Conservation (phyloP, 345 rosid genomes). For the Turnera subulata region DNA sequence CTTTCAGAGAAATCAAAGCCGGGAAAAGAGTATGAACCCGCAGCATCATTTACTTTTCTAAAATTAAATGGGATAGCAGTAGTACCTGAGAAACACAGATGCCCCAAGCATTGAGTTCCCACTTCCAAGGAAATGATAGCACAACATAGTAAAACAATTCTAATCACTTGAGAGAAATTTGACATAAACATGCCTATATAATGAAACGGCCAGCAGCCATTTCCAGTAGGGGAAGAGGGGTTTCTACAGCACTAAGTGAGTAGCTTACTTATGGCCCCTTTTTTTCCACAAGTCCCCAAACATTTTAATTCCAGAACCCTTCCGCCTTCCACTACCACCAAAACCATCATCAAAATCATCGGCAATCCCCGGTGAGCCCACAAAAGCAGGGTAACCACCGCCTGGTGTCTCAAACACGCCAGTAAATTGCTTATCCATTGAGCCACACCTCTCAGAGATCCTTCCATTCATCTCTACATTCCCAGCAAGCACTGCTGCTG, state of each 20-base stretch:
- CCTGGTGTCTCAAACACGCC: constrained; percentile 44
- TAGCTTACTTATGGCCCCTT: constrained; percentile 68
- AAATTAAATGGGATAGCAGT: no score
- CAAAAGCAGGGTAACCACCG: constrained; percentile 42
- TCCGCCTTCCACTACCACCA: constrained; percentile 58
- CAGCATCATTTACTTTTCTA: no score
- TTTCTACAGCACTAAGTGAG: not conserved
- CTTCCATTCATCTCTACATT: constrained; percentile 57
- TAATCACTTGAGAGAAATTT: no score
- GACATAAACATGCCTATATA: no score
- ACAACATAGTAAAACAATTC: no score
- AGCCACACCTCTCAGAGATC: constrained; percentile 57
- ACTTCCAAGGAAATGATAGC: no score
- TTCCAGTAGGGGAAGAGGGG: constrained; percentile 4
- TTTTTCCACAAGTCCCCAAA: constrained; percentile 88
- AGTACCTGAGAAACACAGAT: no score
- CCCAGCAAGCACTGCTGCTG: constrained; percentile 80
- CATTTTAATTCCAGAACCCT: constrained; percentile 71
- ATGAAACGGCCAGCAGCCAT: constrained; percentile 36
- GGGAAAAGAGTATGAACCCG: no score
- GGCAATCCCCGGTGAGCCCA: constrained; percentile 55
- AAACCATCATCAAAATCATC: constrained; percentile 60
- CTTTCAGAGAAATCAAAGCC: no score
- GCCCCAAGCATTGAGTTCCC: no score
- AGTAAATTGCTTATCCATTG: constrained; percentile 66